Conservation (phyloP, 371 early-diverging fungal genomes). For the Dichotomocladium elegans region DNA sequence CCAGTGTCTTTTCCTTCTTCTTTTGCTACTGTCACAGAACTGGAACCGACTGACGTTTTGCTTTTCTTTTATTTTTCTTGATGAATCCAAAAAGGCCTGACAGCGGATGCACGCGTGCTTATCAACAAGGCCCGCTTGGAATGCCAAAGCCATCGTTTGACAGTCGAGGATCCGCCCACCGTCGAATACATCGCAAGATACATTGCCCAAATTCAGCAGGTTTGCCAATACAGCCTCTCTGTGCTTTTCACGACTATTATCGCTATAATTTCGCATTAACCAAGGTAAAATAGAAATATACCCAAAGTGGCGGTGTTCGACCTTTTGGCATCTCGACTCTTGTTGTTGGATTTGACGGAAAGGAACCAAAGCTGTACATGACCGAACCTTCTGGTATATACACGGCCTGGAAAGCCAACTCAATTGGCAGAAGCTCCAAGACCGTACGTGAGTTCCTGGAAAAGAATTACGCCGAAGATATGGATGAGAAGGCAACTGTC, state of each 20-base stretch:
- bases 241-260: too few species aligned
- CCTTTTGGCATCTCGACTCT: slow-evolving; percentile 99
- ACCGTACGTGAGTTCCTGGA: slow-evolving; percentile 97
- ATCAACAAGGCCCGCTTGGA: slow-evolving; percentile 97
- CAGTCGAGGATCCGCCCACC: slow-evolving; percentile 96
- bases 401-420: slow-evolving; percentile 97
- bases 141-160: slow-evolving; percentile 95
- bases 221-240: too few species aligned
- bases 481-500: slow-evolving; percentile 76
- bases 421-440: slow-evolving; percentile 95
- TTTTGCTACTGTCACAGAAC: too few species aligned
- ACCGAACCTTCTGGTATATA: slow-evolving; percentile 99
- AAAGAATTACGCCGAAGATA: slow-evolving; percentile 90
- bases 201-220: slow-evolving; percentile 96
- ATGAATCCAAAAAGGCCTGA: slow-evolving; percentile 66
- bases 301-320: slow-evolving; percentile 98
- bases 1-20: too few species aligned
- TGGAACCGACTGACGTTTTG: too few species aligned
- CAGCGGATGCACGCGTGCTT: slow-evolving; percentile 96
- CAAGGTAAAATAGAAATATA: slow-evolving; percentile 81
- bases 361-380: slow-evolving; percentile 92
- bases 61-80: too few species aligned
- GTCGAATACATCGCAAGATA: slow-evolving; percentile 98
- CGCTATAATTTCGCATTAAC: too few species aligned
- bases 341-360: slow-evolving; percentile 91